These are phyloP conservation scores for Zasmidium angulare DNA, from an alignment of 2,329 filamentous ascomycete species.

Conservation along the genomic window DNA sequence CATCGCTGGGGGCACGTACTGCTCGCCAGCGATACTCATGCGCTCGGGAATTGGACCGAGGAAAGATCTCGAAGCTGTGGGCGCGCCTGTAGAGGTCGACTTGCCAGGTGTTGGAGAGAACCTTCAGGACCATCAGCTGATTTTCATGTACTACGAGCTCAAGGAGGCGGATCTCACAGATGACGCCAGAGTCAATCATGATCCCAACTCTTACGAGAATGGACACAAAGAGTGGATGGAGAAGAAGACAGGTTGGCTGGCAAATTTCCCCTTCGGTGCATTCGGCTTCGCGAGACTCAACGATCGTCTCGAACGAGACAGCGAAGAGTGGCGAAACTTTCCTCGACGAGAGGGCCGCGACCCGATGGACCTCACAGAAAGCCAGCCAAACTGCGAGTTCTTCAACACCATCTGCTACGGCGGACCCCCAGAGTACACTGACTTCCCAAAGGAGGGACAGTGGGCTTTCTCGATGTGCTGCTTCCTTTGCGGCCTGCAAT, in stretches of 20 bases:
- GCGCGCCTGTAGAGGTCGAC: constrained; percentile 49
- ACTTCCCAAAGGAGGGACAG: constrained; percentile 55
- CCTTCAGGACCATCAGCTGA: constrained; percentile 29
- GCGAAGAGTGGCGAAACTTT: constrained; percentile 55
- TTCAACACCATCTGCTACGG: constrained; percentile 64
- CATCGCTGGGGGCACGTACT: constrained; percentile 51
- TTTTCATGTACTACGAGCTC: constrained; percentile 63
- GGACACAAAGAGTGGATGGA: constrained; percentile 59
- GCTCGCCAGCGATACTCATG: constrained; percentile 56
- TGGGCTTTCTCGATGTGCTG: constrained; percentile 60
- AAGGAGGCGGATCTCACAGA: constrained; percentile 53
- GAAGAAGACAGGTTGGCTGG: constrained; percentile 58
- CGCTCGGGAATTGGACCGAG: constrained; percentile 55
- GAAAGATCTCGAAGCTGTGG: constrained; percentile 39
- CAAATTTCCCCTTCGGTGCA: constrained; percentile 62
- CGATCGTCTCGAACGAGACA: constrained; percentile 54
- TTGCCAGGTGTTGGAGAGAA: constrained; percentile 55
- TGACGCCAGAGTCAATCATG: constrained; percentile 59
- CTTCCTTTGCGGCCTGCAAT: constrained; percentile 59
- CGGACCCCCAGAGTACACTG: constrained; percentile 57
- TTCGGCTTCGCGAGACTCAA: constrained; percentile 64
- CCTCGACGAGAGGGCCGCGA: constrained; percentile 51
- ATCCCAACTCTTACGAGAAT: constrained; percentile 48
- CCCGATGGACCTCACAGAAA: constrained; percentile 59
- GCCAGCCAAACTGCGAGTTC: constrained; percentile 62